phyloP scores from a whole-genome alignment of 2,329 filamentous ascomycete species.

The Xenoacremonium recifei region DNA sequence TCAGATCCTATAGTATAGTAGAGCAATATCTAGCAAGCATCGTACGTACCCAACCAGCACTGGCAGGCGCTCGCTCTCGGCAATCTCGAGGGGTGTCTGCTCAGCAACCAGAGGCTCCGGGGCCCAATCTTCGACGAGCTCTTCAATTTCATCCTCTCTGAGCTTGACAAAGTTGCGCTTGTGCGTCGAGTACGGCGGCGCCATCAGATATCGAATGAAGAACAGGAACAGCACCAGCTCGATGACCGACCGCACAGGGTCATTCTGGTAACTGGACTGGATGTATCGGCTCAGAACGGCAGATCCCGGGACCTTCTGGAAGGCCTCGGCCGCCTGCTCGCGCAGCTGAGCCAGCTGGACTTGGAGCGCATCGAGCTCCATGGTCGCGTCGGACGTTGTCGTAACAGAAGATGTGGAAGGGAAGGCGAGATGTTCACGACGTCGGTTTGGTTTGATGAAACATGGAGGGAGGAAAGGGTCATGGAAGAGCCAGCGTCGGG shows the following conservation, averaged over 20 bases:
- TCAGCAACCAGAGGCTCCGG: slow-evolving; percentile 85
- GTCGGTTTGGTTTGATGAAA: slow-evolving; percentile 6
- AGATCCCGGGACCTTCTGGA: slow-evolving; percentile 91
- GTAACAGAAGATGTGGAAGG: slow-evolving; percentile 1
- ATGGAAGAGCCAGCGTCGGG: too few species aligned
- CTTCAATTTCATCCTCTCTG: slow-evolving; percentile 93
- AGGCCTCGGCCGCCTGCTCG: slow-evolving; percentile 58
- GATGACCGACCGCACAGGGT: slow-evolving; percentile 88
- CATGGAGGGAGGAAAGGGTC: too few species aligned
- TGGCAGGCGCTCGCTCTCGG: slow-evolving; percentile 80
- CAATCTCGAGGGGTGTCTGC: slow-evolving; percentile 71
- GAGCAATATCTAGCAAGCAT: too few species aligned
- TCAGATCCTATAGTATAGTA: too few species aligned
- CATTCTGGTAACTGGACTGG: slow-evolving; percentile 95
- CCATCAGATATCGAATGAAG: slow-evolving; percentile 88
- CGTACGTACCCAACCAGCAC: slow-evolving; percentile 76
- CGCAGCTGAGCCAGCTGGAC: slow-evolving; percentile 47
- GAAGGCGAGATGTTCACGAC: not conserved
- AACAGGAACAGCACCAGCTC: slow-evolving; percentile 94
- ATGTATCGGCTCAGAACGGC: slow-evolving; percentile 94
- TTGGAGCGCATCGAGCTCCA: slow-evolving; percentile 65
- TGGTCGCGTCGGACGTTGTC: slow-evolving; percentile 26
- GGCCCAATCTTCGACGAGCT: slow-evolving; percentile 93
- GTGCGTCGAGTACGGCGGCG: slow-evolving; percentile 87
- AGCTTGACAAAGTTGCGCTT: slow-evolving; percentile 88